Base-by-base conservation (phyloP, 352 stramenopile genomes). In the Hyaloperonospora brassicae region DNA sequence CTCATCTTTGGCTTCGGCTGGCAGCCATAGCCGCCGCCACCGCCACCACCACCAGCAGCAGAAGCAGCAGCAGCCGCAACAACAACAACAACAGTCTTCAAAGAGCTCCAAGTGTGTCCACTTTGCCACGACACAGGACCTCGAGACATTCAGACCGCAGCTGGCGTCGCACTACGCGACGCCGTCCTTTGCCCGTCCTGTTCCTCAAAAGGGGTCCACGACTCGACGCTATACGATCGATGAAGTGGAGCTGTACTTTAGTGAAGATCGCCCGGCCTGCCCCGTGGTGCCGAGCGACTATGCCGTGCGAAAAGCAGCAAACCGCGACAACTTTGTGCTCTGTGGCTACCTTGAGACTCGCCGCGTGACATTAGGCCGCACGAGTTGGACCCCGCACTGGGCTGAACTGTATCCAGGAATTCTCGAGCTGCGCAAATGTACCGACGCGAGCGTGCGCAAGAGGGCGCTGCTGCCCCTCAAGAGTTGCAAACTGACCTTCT, bases 391-490 rank as follows among this genome's bases (percentile, higher is more conserved):
- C 38, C 71, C 73, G n/a, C 76, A 62, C 51, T 88, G 78, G 77
- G 76, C 71, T 24, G 80, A 90, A 52, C 62, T 90, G 34, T 84
- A 81, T 55, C 76, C 79, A 47, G 74, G 78, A 39, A 72, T 90
- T 25, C 42, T 90, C 41, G 72, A 87, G 46, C 54, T 87, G 31
- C 65, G 79, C 49, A 76, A 69, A 42, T 72, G 61, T 31, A 79
- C 73, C 43, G 73, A 84, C 47, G 70, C 68, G n/a, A 66, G 83
- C 22, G 72, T 81, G 46, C 70, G 66, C 34, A 84, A 84, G 52
- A 71, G 76, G 42, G 70, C 66, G 22, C 52, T 86, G 24, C 46
- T 87, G 11, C 77, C 77, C 5, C 72, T 89, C 6, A 62, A 58
- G 1, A 63, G 66, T 12, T 74, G 72, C 50, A 59, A 61, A 30